These are phyloP conservation scores for Trichophyton verrucosum DNA, from an alignment of 2,329 filamentous ascomycete genomes.

Conservation along the genomic window DNA sequence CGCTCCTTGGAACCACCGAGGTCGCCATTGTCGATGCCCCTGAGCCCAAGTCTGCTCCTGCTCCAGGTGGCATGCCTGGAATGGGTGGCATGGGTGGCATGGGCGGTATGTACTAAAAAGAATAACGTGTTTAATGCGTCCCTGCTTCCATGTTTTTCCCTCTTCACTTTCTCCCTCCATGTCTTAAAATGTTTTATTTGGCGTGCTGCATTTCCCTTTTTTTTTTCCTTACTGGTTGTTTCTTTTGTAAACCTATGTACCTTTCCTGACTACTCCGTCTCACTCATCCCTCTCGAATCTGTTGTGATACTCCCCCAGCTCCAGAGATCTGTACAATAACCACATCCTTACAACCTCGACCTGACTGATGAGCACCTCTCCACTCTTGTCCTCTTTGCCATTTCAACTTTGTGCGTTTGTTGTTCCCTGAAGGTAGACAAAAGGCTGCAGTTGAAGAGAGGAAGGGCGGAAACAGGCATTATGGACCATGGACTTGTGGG, in stretches of 20 bases:
- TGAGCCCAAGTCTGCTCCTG: constrained; percentile 67
- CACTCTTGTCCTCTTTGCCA: constrained; percentile 5
- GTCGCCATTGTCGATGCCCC: constrained; percentile 93
- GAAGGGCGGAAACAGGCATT: neutral
- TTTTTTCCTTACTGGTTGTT: no score
- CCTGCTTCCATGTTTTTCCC: constrained; percentile 5
- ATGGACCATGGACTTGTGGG: neutral
- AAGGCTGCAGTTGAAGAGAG: neutral
- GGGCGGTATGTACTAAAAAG: constrained; percentile 51
- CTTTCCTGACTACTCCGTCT: neutral
- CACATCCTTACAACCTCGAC: neutral
- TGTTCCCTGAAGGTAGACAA: neutral
- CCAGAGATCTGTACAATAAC: neutral
- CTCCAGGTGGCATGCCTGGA: constrained; percentile 43
- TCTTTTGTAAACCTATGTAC: constrained; percentile 1
- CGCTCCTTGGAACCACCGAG: constrained; percentile 92
- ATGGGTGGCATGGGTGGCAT: constrained; percentile 55
- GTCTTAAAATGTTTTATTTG: constrained; percentile 9
- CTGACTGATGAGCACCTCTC: constrained; percentile 6
- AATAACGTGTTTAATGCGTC: constrained; percentile 4
- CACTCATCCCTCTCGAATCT: constrained; percentile 1
- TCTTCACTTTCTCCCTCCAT: constrained; percentile 8
- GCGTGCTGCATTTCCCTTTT: neutral
- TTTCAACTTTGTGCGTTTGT: neutral
- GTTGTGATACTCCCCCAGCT: constrained; percentile 5